Base-by-base conservation (phyloP, 805 yeast species). In the Kazachstania kunashirensis region DNA sequence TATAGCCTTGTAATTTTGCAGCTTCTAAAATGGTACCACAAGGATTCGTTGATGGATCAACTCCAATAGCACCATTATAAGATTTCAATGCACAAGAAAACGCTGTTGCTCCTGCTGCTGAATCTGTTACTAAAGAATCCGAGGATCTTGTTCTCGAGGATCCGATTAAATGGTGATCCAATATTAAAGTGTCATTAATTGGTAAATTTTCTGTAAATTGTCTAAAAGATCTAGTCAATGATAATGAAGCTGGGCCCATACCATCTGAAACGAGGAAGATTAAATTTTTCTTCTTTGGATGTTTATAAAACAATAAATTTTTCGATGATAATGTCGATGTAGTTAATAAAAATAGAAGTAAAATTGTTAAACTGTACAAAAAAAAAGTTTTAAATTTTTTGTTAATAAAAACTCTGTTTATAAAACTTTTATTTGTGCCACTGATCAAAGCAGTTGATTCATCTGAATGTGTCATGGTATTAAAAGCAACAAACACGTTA, bases 71-170 rank as follows among this genome's bases (percentile, higher is more conserved):
- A 12, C 94, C 92, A 56, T 88, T 88, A 61, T 84, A 85, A 5
- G 86, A 65, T 63, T 88, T 88, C 49, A 76, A 52, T 5, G 77
- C 89, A 59, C 95, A 84, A 0, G 94, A 69, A 52, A 86, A 88
- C 1, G 95, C 96, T 11, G 95, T 85, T 12, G 96, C 97, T 12
- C 96, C 96, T 2, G 97, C 97, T 9, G 97, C 97, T 20, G 95
- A 83, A 57, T 88, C 97, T 0, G 97, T 88, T 41, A 88, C 74
- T 49, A 83, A 65, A 1, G 94, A 81, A 44, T 69, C 66, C 18
- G 75, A 73, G 13, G 95, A 82, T 43, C 86, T 69, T 0, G 97
- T 88, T 47, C 96, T 71, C 7, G 94, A 81, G 17, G 82, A 70
- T 19, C 97, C 97, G 36, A 86, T 71, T 32, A 85, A 61, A 53